These are phyloP conservation scores for Botrytis pseudocinerea DNA, from an alignment of 2,329 filamentous ascomycete genomes.

Conservation along the genomic window DNA sequence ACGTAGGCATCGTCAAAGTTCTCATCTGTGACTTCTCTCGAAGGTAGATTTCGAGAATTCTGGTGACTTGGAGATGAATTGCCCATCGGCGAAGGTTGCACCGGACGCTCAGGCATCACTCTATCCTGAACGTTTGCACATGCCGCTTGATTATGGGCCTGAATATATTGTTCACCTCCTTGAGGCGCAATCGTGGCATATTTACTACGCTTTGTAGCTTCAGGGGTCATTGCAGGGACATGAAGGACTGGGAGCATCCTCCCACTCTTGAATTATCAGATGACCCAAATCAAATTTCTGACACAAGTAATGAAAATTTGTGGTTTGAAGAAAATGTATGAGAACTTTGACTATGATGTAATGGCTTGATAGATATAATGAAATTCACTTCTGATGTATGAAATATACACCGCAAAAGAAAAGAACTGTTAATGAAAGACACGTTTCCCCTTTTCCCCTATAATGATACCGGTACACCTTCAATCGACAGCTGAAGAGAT, in stretches of 20 bases:
- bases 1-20: constrained; percentile 83
- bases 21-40: constrained; percentile 64
- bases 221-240: constrained; percentile 26
- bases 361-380: constrained; percentile 10
- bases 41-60: constrained; percentile 53
- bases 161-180: constrained; percentile 21
- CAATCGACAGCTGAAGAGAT: not conserved
- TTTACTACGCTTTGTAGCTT: constrained; percentile 30
- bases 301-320: not conserved
- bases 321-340: not conserved
- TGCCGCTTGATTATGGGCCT: constrained; percentile 23
- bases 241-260: constrained; percentile 27
- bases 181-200: constrained; percentile 29
- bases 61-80: constrained; percentile 14
- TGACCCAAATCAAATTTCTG: not conserved
- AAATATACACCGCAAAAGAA: not conserved
- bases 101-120: constrained; percentile 23
- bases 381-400: constrained; percentile 8
- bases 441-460: not conserved
- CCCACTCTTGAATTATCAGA: constrained; percentile 4
- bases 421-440: not conserved
- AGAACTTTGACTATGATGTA: not conserved
- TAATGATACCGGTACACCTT: not conserved
- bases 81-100: constrained; percentile 19
- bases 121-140: constrained; percentile 25